Evolutionary conservation across 2,329 filamentous ascomycete species (phyloP).

Genomic region (Camillea tinctor): DNA sequence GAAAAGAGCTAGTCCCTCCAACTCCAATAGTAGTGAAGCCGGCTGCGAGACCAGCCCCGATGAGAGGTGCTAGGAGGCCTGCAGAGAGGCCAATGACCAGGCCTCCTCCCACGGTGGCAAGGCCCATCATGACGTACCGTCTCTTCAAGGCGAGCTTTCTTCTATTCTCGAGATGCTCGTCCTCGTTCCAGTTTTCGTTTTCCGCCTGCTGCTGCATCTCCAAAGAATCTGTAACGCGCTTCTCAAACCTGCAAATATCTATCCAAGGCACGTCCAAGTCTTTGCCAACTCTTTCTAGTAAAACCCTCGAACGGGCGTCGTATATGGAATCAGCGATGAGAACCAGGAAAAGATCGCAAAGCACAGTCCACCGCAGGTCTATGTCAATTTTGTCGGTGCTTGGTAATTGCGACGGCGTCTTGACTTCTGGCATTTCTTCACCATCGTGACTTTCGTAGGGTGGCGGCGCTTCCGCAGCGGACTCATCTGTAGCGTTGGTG

Average conservation of each 20-base stretch:
- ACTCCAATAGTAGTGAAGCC: slow-evolving; percentile 96
- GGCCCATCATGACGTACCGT: slow-evolving; percentile 90
- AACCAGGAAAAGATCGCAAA: slow-evolving; percentile 92
- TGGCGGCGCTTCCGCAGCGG: slow-evolving; percentile 51
- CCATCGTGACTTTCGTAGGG: slow-evolving; percentile 63
- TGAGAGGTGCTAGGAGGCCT: slow-evolving; percentile 86
- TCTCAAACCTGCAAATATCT: slow-evolving; percentile 95
- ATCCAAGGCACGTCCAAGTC: slow-evolving; percentile 83
- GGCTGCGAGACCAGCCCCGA: slow-evolving; percentile 88
- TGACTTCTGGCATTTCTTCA: slow-evolving; percentile 74
- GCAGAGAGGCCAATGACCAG: slow-evolving; percentile 94
- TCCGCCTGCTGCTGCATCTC: slow-evolving; percentile 96
- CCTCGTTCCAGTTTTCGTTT: slow-evolving; percentile 97
- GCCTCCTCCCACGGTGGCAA: slow-evolving; percentile 92
- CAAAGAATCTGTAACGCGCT: slow-evolving; percentile 90
- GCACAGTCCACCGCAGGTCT: slow-evolving; percentile 92
- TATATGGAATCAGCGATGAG: slow-evolving; percentile 96
- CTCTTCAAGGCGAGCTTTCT: slow-evolving; percentile 78
- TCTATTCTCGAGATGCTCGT: slow-evolving; percentile 85
- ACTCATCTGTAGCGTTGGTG: slow-evolving; percentile 40
- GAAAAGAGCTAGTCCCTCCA: slow-evolving; percentile 80
- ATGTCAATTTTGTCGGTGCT: slow-evolving; percentile 86
- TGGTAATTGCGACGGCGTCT: slow-evolving; percentile 79
- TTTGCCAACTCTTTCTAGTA: slow-evolving; percentile 80
- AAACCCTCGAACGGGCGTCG: slow-evolving; percentile 79